Percentiles rank a stretch among this genome's conserved stretches.
These are phyloP conservation scores for Pseudogymnoascus sp. DNA, from an alignment of 2,329 filamentous ascomycete species.

Conservation along the genomic window DNA sequence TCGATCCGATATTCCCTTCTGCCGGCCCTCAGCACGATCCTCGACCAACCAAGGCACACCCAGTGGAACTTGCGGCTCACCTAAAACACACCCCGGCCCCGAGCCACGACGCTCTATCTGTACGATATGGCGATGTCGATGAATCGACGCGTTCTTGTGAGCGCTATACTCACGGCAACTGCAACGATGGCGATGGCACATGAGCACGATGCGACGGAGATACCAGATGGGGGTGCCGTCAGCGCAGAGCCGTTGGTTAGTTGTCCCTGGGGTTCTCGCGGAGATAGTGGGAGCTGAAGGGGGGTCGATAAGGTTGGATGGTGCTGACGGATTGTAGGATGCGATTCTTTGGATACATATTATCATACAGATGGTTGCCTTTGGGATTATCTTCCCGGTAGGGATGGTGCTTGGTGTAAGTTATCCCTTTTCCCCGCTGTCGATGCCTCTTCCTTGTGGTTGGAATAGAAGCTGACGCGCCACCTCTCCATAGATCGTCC, in stretches of 20 bases:
- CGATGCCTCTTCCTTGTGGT: background rate
- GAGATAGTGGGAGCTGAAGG: background rate
- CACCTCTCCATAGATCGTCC: conserved; percentile 58
- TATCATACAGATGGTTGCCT: conserved; percentile 75
- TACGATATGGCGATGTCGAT: background rate
- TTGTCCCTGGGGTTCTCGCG: conserved; percentile 7
- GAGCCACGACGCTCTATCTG: background rate
- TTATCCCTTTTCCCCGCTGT: conserved; percentile 15
- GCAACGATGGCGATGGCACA: conserved; percentile 22
- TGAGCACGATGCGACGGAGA: conserved; percentile 47
- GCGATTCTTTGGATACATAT: conserved; percentile 91
- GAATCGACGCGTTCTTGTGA: background rate
- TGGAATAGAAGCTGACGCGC: conserved; percentile 11
- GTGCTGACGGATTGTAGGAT: conserved; percentile 46
- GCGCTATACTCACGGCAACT: background rate
- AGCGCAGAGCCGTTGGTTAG: conserved; percentile 69
- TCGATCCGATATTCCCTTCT: background rate
- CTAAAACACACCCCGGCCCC: background rate
- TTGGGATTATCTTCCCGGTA: conserved; percentile 85
- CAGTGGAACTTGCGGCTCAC: background rate
- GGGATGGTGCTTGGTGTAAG: conserved; percentile 92
- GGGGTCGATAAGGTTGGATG: conserved; percentile 29
- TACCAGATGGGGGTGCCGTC: conserved; percentile 62
- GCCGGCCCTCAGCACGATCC: background rate
- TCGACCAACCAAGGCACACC: background rate